Conservation (phyloP, 2,329 filamentous ascomycete genomes). For the Lasiodiplodia sp. region DNA sequence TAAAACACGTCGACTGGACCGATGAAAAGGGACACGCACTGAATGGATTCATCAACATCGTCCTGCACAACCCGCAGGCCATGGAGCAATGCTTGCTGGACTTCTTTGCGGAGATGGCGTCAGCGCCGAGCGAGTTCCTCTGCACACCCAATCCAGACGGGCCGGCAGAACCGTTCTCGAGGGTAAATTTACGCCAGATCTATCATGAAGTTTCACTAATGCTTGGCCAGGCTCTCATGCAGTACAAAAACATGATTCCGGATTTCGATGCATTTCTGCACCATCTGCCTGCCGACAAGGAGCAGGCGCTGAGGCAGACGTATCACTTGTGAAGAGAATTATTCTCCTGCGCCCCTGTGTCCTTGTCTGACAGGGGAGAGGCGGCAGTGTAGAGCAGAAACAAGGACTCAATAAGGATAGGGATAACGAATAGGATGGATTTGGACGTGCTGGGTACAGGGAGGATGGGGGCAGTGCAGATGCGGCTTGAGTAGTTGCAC, state of each 20-base stretch:
- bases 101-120: slow-evolving; percentile 85
- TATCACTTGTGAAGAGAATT: slow-evolving; percentile 46
- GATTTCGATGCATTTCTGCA: slow-evolving; percentile 61
- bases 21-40: slow-evolving; percentile 96
- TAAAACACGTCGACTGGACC: slow-evolving; percentile 84
- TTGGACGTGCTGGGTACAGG: not conserved
- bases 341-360: not conserved
- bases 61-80: slow-evolving; percentile 85
- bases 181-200: slow-evolving; percentile 61
- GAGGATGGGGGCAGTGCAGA: not conserved
- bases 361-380: not conserved
- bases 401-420: slow-evolving; percentile 2
- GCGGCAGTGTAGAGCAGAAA: slow-evolving; percentile 4
- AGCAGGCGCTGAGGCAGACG: slow-evolving; percentile 51
- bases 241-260: slow-evolving; percentile 63
- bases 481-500: slow-evolving; percentile 10
- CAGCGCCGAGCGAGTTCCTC: slow-evolving; percentile 65
- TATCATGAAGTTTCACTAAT: not conserved
- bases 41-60: slow-evolving; percentile 84
- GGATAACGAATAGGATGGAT: not conserved
- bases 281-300: slow-evolving; percentile 53
- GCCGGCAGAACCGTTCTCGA: slow-evolving; percentile 75
- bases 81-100: slow-evolving; percentile 86
- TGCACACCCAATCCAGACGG: slow-evolving; percentile 66
- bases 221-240: slow-evolving; percentile 53